These are phyloP conservation scores for Alisma plantagoaquatica DNA, from an alignment of 106 monocot species.

Conservation along the genomic window DNA sequence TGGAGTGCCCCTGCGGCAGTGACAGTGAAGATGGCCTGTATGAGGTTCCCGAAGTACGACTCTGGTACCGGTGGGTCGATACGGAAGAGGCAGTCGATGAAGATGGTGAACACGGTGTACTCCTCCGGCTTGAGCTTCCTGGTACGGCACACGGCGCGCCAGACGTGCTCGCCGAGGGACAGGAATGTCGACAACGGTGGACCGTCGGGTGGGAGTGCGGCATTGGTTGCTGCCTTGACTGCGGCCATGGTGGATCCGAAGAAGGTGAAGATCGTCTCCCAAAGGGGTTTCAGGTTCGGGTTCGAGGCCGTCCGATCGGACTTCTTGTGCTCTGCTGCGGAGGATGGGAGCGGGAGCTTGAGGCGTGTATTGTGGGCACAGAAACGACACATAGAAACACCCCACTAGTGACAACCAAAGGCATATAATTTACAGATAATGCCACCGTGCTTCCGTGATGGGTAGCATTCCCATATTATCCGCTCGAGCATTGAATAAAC, in stretches of 20 bases:
- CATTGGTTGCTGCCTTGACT: conserved; percentile 47
- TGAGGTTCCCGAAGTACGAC: conserved; percentile 78
- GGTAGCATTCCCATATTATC: no score
- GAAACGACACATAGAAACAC: no score
- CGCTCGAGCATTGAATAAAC: no score
- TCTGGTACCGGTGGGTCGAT: conserved; percentile 56
- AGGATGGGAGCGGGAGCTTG: conserved; percentile 47
- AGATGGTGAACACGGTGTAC: conserved; percentile 76
- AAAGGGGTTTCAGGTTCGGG: conserved; percentile 37
- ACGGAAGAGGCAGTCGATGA: conserved; percentile 69
- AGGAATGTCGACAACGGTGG: conserved; percentile 83
- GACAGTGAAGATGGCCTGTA: conserved; percentile 79
- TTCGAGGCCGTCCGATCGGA: conserved; percentile 56
- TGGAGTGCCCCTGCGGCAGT: conserved; percentile 51
- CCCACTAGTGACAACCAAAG: no score
- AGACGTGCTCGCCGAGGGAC: conserved; percentile 75
- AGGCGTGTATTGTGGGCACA: conserved; percentile 55
- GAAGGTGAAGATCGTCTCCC: conserved; percentile 70
- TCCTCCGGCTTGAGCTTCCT: conserved; percentile 47
- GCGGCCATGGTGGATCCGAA: conserved; percentile 25
- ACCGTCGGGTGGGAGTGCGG: conserved; percentile 19
- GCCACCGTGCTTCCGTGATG: no score
- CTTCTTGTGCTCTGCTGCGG: conserved; percentile 57
- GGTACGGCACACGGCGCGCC: conserved; percentile 71
- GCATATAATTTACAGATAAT: no score